Percentiles rank a stretch among this genome's conserved stretches.
Conservation (phyloP, 1,139 yeast genomes). For the Zhuliangozyma parablackwelliae region DNA sequence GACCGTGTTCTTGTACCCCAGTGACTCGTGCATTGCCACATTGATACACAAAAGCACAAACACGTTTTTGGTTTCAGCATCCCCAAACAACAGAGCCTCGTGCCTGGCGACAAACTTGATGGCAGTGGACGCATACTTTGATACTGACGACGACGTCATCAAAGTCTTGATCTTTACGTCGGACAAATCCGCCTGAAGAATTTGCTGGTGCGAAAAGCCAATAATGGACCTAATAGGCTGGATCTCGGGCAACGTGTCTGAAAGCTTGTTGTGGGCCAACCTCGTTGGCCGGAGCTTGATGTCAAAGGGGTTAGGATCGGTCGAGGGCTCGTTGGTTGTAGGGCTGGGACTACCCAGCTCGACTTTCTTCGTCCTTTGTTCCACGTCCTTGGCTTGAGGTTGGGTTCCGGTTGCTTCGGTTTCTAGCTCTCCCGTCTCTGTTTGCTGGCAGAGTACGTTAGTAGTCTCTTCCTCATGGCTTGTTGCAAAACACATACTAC, state of each 20-base stretch:
- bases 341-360: conserved; percentile 1
- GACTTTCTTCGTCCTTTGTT: too few relatives aligned
- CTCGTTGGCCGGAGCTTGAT: conserved; percentile 30
- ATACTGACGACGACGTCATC: conserved; percentile 25
- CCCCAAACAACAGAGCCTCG: conserved; percentile 24
- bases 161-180: conserved; percentile 43
- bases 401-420: too few relatives aligned
- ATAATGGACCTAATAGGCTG: conserved; percentile 37
- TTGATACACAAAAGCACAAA: conserved; percentile 32
- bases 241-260: conserved; percentile 32
- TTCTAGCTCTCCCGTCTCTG: too few relatives aligned
- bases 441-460: too few relatives aligned
- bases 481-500: too few relatives aligned
- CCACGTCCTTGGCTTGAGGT: too few relatives aligned
- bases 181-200: conserved; percentile 26
- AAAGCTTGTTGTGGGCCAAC: conserved; percentile 22
- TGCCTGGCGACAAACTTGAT: conserved; percentile 26
- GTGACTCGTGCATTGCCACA: conserved; percentile 38
- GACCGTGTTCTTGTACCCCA: conserved; percentile 30
- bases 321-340: conserved; percentile 5
- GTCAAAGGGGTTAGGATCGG: conserved; percentile 21
- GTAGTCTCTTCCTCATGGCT: too few relatives aligned
- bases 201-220: conserved; percentile 37
- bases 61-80: conserved; percentile 19
- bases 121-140: conserved; percentile 29